phyloP scores from a whole-genome alignment of 306 rosid species.

The Dalbergia oliveri region DNA sequence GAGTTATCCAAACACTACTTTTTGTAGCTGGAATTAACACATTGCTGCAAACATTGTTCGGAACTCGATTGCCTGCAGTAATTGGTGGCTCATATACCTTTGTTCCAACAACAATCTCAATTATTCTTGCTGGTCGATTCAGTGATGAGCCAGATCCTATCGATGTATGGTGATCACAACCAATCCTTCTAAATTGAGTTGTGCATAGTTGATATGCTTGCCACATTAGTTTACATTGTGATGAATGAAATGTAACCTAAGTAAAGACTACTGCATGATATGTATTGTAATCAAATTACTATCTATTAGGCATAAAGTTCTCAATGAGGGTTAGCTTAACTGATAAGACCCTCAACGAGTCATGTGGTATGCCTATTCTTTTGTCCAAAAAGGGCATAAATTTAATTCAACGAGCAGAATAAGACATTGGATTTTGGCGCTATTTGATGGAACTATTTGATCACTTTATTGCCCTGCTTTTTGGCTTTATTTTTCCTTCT shows the following conservation, averaged over 20 bases:
- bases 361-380: conserved; percentile 4
- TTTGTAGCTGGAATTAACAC: conserved; percentile 99
- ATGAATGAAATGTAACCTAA: conserved; percentile 13
- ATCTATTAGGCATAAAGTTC: not conserved
- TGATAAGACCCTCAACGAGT: not conserved
- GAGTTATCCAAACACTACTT: conserved; percentile 93
- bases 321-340: conserved; percentile 17
- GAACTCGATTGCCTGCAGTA: conserved; percentile 92
- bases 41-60: conserved; percentile 80
- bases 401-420: conserved; percentile 27
- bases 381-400: not conserved
- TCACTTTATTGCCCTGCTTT: conserved; percentile 39
- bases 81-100: conserved; percentile 96
- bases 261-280: conserved; percentile 6
- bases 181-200: conserved; percentile 30
- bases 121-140: conserved; percentile 92
- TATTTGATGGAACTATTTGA: conserved; percentile 46
- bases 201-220: conserved; percentile 38
- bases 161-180: conserved; percentile 65
- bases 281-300: not conserved
- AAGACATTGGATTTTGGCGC: conserved; percentile 35
- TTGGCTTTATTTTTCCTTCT: conserved; percentile 29
- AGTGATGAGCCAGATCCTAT: conserved; percentile 66
- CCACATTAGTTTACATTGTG: conserved; percentile 26
- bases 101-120: conserved; percentile 95